Percentiles rank a stretch among this genome's conserved stretches.
These are phyloP conservation scores for Carex myosuroides DNA, from an alignment of 176 grass and related monocot species.

Conservation along the genomic window DNA sequence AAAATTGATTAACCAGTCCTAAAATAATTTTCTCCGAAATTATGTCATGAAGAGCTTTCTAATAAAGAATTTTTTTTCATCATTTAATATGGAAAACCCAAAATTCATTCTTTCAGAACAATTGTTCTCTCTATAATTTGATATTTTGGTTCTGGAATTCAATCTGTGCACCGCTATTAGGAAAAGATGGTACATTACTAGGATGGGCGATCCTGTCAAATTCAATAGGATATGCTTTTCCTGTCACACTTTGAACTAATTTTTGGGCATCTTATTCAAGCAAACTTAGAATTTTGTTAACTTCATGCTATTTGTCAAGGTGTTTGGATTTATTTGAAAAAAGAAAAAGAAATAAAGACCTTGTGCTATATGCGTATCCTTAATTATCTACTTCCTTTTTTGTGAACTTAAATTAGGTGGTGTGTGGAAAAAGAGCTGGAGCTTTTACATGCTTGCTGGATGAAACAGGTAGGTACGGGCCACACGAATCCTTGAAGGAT, in stretches of 20 bases:
- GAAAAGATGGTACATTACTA: background rate
- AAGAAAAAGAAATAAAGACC: background rate
- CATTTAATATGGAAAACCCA: background rate
- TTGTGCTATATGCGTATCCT: background rate
- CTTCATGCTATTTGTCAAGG: background rate
- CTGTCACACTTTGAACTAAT: background rate
- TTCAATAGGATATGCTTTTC: background rate
- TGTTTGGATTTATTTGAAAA: background rate
- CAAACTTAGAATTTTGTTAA: background rate
- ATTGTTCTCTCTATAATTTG: background rate
- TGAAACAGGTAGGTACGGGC: slow-evolving; percentile 57
- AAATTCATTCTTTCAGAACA: background rate
- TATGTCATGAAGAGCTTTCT: background rate
- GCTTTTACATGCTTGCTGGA: slow-evolving; percentile 93
- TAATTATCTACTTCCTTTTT: background rate
- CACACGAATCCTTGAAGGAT: slow-evolving; percentile 36
- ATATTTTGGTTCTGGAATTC: background rate
- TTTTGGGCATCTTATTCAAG: background rate
- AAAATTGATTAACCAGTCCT: background rate
- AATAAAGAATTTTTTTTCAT: background rate
- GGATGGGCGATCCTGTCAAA: background rate
- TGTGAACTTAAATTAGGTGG: slow-evolving; percentile 32
- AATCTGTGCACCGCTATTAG: background rate
- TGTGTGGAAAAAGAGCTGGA: slow-evolving; percentile 80
- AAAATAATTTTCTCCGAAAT: background rate